Evolutionary conservation across 140 eudicot genomes (phyloP).

Genomic region (Ambrosia hybrid): DNA sequence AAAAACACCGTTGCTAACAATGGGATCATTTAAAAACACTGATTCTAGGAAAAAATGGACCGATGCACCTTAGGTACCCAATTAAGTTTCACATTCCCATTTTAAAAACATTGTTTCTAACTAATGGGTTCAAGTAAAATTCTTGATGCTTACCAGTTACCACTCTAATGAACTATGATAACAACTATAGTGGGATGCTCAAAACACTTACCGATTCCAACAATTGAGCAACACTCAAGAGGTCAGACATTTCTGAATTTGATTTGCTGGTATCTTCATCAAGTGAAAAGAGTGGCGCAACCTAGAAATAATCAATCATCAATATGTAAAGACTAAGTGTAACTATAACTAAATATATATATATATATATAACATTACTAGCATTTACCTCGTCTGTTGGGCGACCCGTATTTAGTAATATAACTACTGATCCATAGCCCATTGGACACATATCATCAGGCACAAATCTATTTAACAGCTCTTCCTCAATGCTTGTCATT

Average conservation of each 20-base stretch:
- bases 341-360: not conserved
- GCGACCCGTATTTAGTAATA: slow-evolving; percentile 31
- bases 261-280: slow-evolving; percentile 48
- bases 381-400: slow-evolving; percentile 41
- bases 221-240: slow-evolving; percentile 61
- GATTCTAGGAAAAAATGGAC: too few species aligned
- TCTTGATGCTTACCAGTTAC: too few species aligned
- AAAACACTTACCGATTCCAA: slow-evolving; percentile 60
- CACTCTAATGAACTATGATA: not conserved
- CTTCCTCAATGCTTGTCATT: slow-evolving; percentile 47
- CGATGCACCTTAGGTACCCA: too few species aligned
- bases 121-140: too few species aligned
- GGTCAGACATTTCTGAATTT: slow-evolving; percentile 42
- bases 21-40: too few species aligned
- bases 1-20: too few species aligned
- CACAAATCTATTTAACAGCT: slow-evolving; percentile 62
- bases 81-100: too few species aligned
- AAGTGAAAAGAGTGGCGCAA: slow-evolving; percentile 40
- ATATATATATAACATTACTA: not conserved
- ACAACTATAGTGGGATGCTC: not conserved
- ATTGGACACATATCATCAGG: slow-evolving; percentile 79
- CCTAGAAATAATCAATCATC: slow-evolving; percentile 35
- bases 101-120: too few species aligned
- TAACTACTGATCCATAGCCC: slow-evolving; percentile 42
- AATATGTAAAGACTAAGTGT: not conserved